Base-by-base conservation (phyloP, 2,329 filamentous ascomycete species). In the Arthrobotrys sphaeroides region DNA sequence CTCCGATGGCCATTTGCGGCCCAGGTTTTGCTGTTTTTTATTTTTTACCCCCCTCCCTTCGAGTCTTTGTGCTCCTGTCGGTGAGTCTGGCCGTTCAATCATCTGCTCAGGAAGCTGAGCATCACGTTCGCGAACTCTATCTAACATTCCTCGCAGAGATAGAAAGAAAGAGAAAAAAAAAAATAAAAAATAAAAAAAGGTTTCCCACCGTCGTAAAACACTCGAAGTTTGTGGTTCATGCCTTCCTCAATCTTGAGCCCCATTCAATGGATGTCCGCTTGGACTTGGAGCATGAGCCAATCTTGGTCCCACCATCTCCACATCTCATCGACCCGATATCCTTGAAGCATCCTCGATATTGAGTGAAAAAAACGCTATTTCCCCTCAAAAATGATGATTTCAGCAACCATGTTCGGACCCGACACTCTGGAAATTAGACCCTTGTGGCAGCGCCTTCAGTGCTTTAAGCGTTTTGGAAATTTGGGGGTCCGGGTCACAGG, bases 381-480 rank as follows among this genome's bases (percentile, higher is more conserved):
- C 49, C 47, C 42, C 47, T 51, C 61, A 47, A 42, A 53, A 73
- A 51, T 57, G 53, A 33, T 67, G 51, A 67, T 53, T 73, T 40
- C 33, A 73, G 16, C 20, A 66, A 61, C 69, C 69, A 74, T 74
- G 62, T 62, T 57, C 45, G 62, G 70, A 74, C 70, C 70, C 70
- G 70, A 68, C 43, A 67, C 18, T 67, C 70, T 74, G 70, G 70
- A 62, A 74, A 74, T 74, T 74, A 67, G 22, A 66, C 53, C 55
- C 55, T 67, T 62, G 70, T 59, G 53, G 62, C 45, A 67, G 53
- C 70, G 70, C 55, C 62, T 45, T 65, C 45, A 43, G 9, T 40
- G 31, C 51, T 60, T 42, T 55, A 70, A 74, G 62, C 53, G 53
- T 51, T 67, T 62, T 74, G 62, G 70, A 67, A 74, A 62, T 60